phyloP scores from a whole-genome alignment of 768 basidiomycete genomes.

The Agaricus sinodeliciosus region DNA sequence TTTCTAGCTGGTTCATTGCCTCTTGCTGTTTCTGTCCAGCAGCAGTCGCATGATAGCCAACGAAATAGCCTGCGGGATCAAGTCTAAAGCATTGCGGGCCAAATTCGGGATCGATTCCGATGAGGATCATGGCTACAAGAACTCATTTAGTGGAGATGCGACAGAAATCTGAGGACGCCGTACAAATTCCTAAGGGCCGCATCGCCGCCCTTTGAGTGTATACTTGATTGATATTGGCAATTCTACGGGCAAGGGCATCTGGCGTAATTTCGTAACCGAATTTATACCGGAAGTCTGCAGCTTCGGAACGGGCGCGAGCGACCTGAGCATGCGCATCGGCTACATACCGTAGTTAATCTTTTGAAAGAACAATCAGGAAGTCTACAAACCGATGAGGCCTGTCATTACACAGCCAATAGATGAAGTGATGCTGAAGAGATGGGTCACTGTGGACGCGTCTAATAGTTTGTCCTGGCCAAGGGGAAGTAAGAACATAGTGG shows the following conservation, averaged over 20 bases:
- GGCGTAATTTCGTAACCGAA: conserved; percentile 98
- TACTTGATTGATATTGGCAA: conserved; percentile 98
- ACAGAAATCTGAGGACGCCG: conserved; percentile 18
- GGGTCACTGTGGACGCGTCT: conserved; percentile 89
- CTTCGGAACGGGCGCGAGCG: conserved; percentile 77
- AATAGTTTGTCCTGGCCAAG: conserved; percentile 91
- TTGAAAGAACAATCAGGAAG: background rate
- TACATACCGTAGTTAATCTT: conserved; percentile 22
- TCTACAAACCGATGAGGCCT: conserved; percentile 76
- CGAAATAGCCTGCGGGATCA: conserved; percentile 97
- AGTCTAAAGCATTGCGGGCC: conserved; percentile 99
- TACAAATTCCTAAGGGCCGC: conserved; percentile 94
- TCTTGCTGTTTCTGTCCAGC: conserved; percentile 98
- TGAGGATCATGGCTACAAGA: conserved; percentile 83
- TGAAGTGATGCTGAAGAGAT: conserved; percentile 93
- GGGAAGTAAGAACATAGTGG: conserved; percentile 7
- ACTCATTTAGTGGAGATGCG: background rate
- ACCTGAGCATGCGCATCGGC: conserved; percentile 94
- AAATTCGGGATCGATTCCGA: conserved; percentile 83
- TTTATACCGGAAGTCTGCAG: conserved; percentile 91
- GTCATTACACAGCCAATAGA: conserved; percentile 98
- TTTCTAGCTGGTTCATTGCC: conserved; percentile 97
- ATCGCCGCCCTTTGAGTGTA: conserved; percentile 97
- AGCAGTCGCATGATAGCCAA: conserved; percentile 95
- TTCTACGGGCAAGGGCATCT: conserved; percentile 86